Evolutionary conservation across 2,329 filamentous ascomycete species (phyloP), one percentile per base, ranked within the genome.

Genomic region (Arthroderma uncinatum): DNA sequence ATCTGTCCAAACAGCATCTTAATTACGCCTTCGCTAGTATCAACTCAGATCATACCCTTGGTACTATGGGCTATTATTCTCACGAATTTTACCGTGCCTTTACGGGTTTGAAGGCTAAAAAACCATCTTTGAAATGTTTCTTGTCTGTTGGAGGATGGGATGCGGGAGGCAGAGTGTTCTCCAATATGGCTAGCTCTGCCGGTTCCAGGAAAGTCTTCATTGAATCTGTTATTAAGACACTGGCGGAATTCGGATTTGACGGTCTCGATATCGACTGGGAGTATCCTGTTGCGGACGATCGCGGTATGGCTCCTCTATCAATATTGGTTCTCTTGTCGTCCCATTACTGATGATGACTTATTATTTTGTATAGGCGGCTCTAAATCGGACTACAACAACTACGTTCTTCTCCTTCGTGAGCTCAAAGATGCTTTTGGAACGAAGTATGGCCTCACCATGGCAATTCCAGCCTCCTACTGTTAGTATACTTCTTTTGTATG

Each of bases 21-120:
- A 70, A 70, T 58, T 69, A 65, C 37, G 70, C 74, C 0, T 77
- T 77, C 54, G 71, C 69, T 3, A 42, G 52, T 30, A 55, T 60
- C n/a, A 33, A 55, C 19, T 37, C 56, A 12, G 23, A 47, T 4
- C 33, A 53, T 36, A 44, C 34, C 37, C 37, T 33, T 2, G 42
- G 25, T 33, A 28, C 54, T 37, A 56, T 52, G 58, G 14, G 54
- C 21, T 12, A 12, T 23, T 54, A 50, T 36, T 44, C 47, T 14
- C 7, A 54, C 7, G 33, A 47, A 21, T 57, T 57, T 30, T 54
- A 54, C 50, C 37, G 21, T 23, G 30, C 14, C 2, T 59, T 57
- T 55, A 57, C 42, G 2, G 30, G 44, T 28, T 33, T 57, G 14
- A 59, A 57, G 21, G 23, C n/a, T 2, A 44, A 33, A 39, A 57